These are phyloP conservation scores for Cadophora malorum DNA, from an alignment of 2,329 filamentous ascomycete species.

Conservation along the genomic window DNA sequence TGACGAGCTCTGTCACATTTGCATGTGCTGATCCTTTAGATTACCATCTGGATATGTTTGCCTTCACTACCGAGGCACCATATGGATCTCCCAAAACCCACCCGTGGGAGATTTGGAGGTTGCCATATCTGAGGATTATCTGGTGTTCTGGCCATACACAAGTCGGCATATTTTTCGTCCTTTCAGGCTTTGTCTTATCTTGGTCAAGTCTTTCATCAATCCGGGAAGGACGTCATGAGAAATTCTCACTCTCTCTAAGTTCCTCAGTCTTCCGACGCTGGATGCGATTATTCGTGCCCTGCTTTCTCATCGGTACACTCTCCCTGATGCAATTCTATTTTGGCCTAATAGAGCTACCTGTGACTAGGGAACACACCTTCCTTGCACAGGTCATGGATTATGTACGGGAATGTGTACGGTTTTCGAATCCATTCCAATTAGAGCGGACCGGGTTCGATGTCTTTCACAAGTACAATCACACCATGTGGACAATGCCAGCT, in stretches of 20 bases:
- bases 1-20: not conserved
- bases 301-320: constrained; percentile 22
- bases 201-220: constrained; percentile 24
- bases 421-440: constrained; percentile 22
- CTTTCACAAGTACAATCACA: constrained; percentile 21
- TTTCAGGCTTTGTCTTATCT: constrained; percentile 24
- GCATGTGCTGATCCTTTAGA: not conserved
- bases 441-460: constrained; percentile 21
- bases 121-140: constrained; percentile 23
- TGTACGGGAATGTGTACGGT: constrained; percentile 19
- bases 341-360: constrained; percentile 18
- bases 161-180: constrained; percentile 24
- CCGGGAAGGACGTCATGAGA: constrained; percentile 21
- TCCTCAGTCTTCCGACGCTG: constrained; percentile 20
- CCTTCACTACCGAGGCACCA: constrained; percentile 22
- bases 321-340: constrained; percentile 22
- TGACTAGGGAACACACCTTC: constrained; percentile 17
- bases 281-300: constrained; percentile 22
- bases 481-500: constrained; percentile 24
- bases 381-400: constrained; percentile 20
- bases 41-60: constrained; percentile 23
- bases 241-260: constrained; percentile 23
- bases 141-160: constrained; percentile 21
- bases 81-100: constrained; percentile 16
- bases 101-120: constrained; percentile 22